Conservation (phyloP, 108 stramenopile species). For the Nannochloropsis salina region DNA sequence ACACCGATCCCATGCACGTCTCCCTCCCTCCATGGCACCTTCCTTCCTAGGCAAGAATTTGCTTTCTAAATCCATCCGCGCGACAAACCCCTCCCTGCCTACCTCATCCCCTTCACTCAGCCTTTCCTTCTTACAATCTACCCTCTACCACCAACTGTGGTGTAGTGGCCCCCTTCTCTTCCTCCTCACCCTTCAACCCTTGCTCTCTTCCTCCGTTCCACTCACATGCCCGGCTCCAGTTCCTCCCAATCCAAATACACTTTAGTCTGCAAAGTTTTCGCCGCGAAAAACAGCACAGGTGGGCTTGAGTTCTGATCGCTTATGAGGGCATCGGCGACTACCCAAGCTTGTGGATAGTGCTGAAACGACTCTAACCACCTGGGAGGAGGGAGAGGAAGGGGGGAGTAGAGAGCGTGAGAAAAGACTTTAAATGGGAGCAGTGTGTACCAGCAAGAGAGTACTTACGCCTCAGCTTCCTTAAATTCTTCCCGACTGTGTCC, state of each 20-base stretch:
- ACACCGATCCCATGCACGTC: neutral
- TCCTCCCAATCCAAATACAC: neutral
- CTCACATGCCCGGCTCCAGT: neutral
- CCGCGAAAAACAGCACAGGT: neutral
- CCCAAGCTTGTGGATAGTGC: neutral
- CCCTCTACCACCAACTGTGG: neutral
- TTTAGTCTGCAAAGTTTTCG: neutral
- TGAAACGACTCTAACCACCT: neutral
- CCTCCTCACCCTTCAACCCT: neutral
- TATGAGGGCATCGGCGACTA: neutral
- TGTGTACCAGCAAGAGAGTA: neutral
- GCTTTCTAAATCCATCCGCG: neutral
- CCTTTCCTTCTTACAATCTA: neutral
- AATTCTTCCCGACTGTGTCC: neutral
- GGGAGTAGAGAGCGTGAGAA: neutral
- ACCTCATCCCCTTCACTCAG: neutral
- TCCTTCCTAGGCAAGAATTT: neutral
- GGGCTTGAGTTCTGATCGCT: neutral
- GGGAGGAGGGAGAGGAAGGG: neutral
- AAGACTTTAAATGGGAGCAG: neutral
- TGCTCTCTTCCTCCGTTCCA: neutral
- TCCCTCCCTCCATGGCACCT: neutral
- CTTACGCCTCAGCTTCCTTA: slow-evolving; percentile 17
- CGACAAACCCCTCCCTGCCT: neutral
- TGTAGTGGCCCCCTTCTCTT: neutral